Evolutionary conservation across 2,329 filamentous ascomycete genomes (phyloP), one percentile per base, ranked within the genome.

Genomic region (Magnaporthales sp.): DNA sequence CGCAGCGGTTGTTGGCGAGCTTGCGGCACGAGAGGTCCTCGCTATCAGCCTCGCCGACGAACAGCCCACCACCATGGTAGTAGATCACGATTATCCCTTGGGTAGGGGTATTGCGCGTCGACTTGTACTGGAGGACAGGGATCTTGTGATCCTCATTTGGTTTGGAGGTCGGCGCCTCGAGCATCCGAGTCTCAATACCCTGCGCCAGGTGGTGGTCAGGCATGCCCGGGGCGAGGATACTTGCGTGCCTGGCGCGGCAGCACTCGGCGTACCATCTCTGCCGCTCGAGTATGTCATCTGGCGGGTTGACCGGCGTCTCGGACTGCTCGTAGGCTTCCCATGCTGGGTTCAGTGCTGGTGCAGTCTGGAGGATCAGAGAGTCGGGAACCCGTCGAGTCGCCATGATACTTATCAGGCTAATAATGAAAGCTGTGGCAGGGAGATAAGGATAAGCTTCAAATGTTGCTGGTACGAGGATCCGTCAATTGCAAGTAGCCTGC

Each of bases 51-150:
- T 82, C 80, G 11, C 82, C 82, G 32, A 83, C 79, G 30, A 73
- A 72, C 2, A 84, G 73, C 0, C 80, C 81, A 15, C 81, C 81
- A 10, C 82, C 82, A 69, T 84, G 82, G 69, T 79, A 80, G 71
- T 83, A 83, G 22, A 83, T 69, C 11, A 81, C 71, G 7, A 78
- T 68, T 4, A 73, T 68, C 6, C 74, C 70, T 0, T 72, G 64
- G 19, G 66, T 32, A 19, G 4, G 26, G 3, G 66, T 26, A 1
- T 24, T 30, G 11, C 68, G 70, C 32, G 74, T 5, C 38, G 38
- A 51, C 38, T 2, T 70, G 63, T 79, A 77, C 38, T 72, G 72
- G 51, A 80, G 65, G n/a, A 81, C 62, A 0, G 79, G 78, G 31
- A 81, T 78, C 11, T 68, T 68, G 54, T 72, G 72, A 51, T 51